Evolutionary conservation across 2,329 filamentous ascomycete genomes (phyloP), one percentile per base, ranked within the genome.

Genomic region (Ophiostoma perfectum): DNA sequence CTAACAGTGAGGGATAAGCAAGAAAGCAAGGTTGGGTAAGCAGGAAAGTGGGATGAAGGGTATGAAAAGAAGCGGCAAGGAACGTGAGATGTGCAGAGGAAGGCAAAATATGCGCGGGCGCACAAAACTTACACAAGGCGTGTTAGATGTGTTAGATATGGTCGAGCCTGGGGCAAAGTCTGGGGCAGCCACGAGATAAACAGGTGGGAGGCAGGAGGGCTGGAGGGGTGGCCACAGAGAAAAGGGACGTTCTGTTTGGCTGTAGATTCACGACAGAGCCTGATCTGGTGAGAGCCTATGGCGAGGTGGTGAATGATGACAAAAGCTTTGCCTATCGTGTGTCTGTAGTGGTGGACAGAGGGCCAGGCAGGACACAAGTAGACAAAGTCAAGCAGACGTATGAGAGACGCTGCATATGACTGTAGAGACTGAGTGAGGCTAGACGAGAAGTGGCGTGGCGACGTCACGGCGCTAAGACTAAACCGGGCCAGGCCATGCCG

Each of bases 401-500:
- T 55, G 49, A 55, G 49, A 55, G 18, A 18, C 49, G n/a, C 49
- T 55, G 49, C 27, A 55, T 27, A 55, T 45, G 42, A 45, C 42
- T 45, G 42, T 45, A 45, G 42, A 44, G 42, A 44, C 8, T 16
- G 18, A n/a, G 47, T 49, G 14, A 6, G 14, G 16, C 47, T n/a
- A 49, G 47, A 6, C 47, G 27, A 27, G 27, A 27, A 27, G 27
- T 18, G 16, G 49, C 4, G 49, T 55, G 49, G 49, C 49, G 38
- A 55, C 45, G 67, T 45, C 55, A 41, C 55, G 27, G 27, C 27
- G 36, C 55, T 65, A 66, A 66, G 68, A 65, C 65, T 38, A 63
- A 65, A 66, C 68, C 49, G 62, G 60, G 52, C 60, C 39, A 42
- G 60, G 60, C 42, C 45, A 63, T 55, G 60, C 38, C 66, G 64